phyloP scores from a whole-genome alignment of 2,329 filamentous ascomycete genomes.

The Aspergillus arachidicola region DNA sequence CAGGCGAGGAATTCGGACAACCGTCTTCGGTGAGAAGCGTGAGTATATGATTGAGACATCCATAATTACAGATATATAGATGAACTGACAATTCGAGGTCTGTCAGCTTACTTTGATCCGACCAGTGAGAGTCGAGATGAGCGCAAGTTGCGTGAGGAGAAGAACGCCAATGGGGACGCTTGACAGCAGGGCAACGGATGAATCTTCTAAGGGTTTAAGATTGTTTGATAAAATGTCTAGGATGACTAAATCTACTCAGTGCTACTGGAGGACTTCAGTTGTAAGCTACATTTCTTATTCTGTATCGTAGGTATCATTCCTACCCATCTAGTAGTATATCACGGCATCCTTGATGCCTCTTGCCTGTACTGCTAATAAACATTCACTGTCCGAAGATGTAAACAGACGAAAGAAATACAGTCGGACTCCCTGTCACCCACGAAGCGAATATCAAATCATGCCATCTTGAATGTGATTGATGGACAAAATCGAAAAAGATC shows the following conservation, averaged over 20 bases:
- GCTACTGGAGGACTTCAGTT: neutral
- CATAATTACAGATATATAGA: neutral
- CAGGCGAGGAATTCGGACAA: constrained; percentile 16
- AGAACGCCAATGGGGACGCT: neutral
- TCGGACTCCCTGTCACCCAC: constrained; percentile 2
- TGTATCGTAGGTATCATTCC: constrained; percentile 4
- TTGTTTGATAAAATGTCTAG: neutral
- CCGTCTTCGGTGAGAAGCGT: constrained; percentile 17
- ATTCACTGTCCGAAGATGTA: neutral
- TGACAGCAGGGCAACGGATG: neutral
- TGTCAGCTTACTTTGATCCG: neutral
- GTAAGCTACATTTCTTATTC: neutral
- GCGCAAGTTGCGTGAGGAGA: neutral
- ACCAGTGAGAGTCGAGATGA: neutral
- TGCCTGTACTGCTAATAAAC: constrained; percentile 6
- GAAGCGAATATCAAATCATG: neutral
- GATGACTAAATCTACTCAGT: neutral
- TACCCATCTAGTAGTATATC: constrained; percentile 5
- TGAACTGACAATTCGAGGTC: neutral
- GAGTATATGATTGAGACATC: neutral
- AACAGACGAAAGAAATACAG: constrained; percentile 3
- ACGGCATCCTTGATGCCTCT: neutral
- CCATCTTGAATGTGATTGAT: neutral
- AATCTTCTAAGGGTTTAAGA: neutral
- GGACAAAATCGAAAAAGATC: neutral